A percentile compares a stretch with the other conserved stretches of the same genome.
Evolutionary conservation across 352 stramenopile species (phyloP).

Genomic region (Phytophthora cryptogea): DNA sequence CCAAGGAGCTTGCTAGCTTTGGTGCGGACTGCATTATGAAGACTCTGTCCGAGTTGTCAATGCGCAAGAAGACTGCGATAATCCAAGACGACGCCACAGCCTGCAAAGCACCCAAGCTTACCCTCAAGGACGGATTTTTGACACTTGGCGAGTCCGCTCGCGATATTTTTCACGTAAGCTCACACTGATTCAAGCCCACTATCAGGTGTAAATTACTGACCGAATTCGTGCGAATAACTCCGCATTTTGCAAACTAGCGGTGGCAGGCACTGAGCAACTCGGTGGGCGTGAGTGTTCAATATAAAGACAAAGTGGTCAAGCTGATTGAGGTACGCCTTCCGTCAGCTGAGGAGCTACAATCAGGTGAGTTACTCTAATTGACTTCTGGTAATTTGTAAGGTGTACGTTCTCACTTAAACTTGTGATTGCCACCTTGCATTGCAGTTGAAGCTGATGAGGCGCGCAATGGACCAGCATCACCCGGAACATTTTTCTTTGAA

Average conservation of each 20-base stretch:
- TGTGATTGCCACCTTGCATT: background rate
- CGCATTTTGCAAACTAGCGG: constrained; percentile 32
- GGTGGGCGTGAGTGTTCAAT: constrained; percentile 69
- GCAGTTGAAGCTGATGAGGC: constrained; percentile 32
- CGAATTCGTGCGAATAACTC: background rate
- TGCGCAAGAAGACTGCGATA: constrained; percentile 48
- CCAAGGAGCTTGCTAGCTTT: constrained; percentile 50
- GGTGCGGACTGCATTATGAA: constrained; percentile 75
- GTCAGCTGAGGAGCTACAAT: constrained; percentile 41
- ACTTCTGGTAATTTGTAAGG: background rate
- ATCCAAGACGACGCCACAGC: constrained; percentile 61
- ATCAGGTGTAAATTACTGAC: background rate
- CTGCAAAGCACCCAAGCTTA: constrained; percentile 75
- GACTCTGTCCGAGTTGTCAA: constrained; percentile 54
- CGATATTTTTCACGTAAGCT: constrained; percentile 61
- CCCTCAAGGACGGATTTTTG: constrained; percentile 59
- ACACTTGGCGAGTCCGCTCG: constrained; percentile 51
- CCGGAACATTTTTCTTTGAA: constrained; percentile 77
- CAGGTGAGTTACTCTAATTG: constrained; percentile 28
- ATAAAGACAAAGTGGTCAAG: constrained; percentile 71
- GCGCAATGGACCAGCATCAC: constrained; percentile 8
- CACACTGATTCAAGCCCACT: background rate
- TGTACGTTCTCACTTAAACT: background rate
- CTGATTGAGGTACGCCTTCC: constrained; percentile 64
- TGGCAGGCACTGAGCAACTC: constrained; percentile 83